Evolutionary conservation across 257 asterid species (phyloP).

Genomic region (Verbascum thapsus): DNA sequence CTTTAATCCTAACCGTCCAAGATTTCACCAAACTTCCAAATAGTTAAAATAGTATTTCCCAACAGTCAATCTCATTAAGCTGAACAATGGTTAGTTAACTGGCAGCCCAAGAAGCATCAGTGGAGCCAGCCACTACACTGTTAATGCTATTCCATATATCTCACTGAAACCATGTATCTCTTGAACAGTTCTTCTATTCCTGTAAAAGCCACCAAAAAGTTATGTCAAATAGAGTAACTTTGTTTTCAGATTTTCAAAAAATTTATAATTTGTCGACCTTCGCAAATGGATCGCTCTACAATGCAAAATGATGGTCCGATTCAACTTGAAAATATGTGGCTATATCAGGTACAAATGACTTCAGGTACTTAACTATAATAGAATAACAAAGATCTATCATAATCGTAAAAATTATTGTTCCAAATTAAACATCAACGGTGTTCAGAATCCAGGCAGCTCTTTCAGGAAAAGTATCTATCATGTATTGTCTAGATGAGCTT

Average conservation of each 20-base stretch:
- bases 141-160: too few relatives aligned
- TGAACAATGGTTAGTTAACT: too few relatives aligned
- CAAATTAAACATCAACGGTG: constrained; percentile 11
- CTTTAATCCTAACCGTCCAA: too few relatives aligned
- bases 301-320: background rate
- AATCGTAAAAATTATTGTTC: constrained; percentile 5
- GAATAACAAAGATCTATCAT: constrained; percentile 10
- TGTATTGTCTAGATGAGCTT: constrained; percentile 9
- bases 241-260: background rate
- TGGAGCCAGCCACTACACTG: too few relatives aligned
- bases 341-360: background rate
- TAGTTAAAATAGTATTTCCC: too few relatives aligned
- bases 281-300: background rate
- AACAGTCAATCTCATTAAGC: too few relatives aligned
- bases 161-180: too few relatives aligned
- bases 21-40: too few relatives aligned
- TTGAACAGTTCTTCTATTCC: too few relatives aligned
- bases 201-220: too few relatives aligned
- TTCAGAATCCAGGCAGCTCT: constrained; percentile 17
- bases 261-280: background rate
- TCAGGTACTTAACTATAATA: background rate
- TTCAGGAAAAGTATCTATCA: constrained; percentile 1
- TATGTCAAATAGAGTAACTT: background rate
- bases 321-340: background rate
- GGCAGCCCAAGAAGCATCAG: too few relatives aligned